phyloP scores from a whole-genome alignment of 305 asterid species.

The Rubia tinctorum region DNA sequence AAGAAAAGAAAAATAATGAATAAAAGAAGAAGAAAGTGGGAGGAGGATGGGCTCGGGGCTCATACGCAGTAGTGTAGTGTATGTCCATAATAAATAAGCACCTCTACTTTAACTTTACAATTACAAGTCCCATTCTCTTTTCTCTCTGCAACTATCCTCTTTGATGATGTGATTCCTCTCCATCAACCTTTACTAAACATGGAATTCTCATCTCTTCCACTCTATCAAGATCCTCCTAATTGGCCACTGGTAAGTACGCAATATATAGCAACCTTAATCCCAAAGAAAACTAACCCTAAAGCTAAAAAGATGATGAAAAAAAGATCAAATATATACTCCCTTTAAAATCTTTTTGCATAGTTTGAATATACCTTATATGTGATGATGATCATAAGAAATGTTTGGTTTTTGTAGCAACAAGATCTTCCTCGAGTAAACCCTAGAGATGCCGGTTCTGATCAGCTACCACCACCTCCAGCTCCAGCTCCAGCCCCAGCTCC shows the following conservation, averaged over 20 bases:
- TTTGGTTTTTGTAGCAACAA: constrained; percentile 23
- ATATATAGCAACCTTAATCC: background rate
- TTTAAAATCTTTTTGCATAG: no score
- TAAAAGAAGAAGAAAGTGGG: background rate
- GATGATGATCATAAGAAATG: background rate
- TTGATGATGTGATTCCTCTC: constrained; percentile 28
- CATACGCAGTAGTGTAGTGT: background rate
- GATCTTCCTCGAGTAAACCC: constrained; percentile 16
- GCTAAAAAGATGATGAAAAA: constrained; percentile 12
- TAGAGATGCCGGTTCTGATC: constrained; percentile 12
- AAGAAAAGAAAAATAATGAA: no score
- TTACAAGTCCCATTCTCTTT: constrained; percentile 8
- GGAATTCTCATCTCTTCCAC: constrained; percentile 40
- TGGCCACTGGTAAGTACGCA: constrained; percentile 32
- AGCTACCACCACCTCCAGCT: constrained; percentile 15
- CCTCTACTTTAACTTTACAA: constrained; percentile 22
- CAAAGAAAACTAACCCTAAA: background rate
- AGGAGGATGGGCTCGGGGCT: background rate
- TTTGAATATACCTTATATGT: constrained; percentile 29
- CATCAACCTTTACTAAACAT: constrained; percentile 35
- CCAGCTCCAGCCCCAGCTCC: no score
- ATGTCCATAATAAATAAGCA: constrained; percentile 18
- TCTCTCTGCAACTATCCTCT: constrained; percentile 2
- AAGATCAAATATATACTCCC: background rate
- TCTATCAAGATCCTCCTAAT: constrained; percentile 38